Percentiles rank a stretch among this genome's conserved stretches.
Conservation (phyloP, 768 basidiomycete genomes). For the Hypholoma fasciculare region DNA sequence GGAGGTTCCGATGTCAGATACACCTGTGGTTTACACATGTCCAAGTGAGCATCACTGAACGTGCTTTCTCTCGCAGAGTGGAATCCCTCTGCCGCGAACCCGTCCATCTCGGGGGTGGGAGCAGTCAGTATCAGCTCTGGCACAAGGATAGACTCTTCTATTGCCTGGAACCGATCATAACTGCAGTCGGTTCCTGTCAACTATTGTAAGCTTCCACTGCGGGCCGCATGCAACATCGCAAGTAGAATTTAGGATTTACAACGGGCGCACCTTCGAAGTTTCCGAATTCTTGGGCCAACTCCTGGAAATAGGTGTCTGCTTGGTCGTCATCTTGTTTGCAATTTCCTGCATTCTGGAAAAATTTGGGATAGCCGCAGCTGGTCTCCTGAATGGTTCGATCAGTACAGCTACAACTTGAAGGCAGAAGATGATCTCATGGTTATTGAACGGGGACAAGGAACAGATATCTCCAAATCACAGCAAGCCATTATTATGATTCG, state of each 20-base stretch:
- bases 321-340: conserved; percentile 7
- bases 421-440: too few species aligned
- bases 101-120: conserved; percentile 29
- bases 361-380: conserved; percentile 10
- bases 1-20: too few species aligned
- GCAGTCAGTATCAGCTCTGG: conserved; percentile 32
- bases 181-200: conserved; percentile 10
- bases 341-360: not conserved
- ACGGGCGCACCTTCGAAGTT: conserved; percentile 13
- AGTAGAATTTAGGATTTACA: not conserved
- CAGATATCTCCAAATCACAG: too few species aligned
- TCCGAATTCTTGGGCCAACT: conserved; percentile 10
- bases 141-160: conserved; percentile 14
- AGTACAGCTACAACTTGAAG: too few species aligned
- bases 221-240: not conserved
- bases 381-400: conserved; percentile 13
- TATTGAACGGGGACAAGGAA: too few species aligned
- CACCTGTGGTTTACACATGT: not conserved
- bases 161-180: conserved; percentile 4
- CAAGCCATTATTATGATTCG: too few species aligned
- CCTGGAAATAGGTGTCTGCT: conserved; percentile 4
- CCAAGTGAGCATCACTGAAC: not conserved
- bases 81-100: not conserved
- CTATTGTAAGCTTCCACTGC: too few species aligned
- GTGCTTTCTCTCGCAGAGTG: not conserved